A percentile compares a stretch with the other conserved stretches of the same genome.
These are phyloP conservation scores for Haplosporangium sp. DNA, from an alignment of 371 early-diverging fungal genomes.

Conservation along the genomic window DNA sequence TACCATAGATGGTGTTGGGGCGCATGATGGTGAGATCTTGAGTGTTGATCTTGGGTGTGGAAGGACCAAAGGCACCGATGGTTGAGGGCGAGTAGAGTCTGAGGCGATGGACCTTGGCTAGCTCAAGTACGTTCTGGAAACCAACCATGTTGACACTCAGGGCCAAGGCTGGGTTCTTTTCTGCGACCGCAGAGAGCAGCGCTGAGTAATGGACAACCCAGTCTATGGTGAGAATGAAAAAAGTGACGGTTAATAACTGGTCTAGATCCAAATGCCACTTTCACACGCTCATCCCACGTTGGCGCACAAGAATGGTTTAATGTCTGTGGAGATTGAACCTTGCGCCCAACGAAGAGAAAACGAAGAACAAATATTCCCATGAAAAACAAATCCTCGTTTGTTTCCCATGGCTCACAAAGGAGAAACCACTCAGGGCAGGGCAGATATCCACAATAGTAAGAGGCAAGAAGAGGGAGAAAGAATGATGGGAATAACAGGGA, in stretches of 20 bases:
- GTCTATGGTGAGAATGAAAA: conserved; percentile 41
- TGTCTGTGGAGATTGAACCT: conserved; percentile 22
- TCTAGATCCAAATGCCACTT: no score
- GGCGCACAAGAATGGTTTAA: neutral
- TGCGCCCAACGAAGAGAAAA: neutral
- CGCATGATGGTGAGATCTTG: conserved; percentile 70
- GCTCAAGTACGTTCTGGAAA: conserved; percentile 68
- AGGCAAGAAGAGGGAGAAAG: no score
- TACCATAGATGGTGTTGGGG: conserved; percentile 73
- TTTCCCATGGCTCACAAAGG: no score
- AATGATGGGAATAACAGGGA: no score
- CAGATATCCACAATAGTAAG: no score
- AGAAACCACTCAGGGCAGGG: no score
- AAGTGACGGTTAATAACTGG: neutral
- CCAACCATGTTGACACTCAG: conserved; percentile 67
- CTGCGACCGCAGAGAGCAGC: conserved; percentile 67
- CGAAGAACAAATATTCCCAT: neutral
- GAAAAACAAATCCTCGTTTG: conserved; percentile 2
- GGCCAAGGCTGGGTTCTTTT: conserved; percentile 63
- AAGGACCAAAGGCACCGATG: conserved; percentile 72
- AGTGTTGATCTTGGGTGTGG: conserved; percentile 65
- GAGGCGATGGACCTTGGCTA: conserved; percentile 62
- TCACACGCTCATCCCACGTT: no score
- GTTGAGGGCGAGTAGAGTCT: conserved; percentile 67
- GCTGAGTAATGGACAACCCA: conserved; percentile 72